A percentile compares a stretch with the other conserved stretches of the same genome.
Conservation (phyloP, 2,329 filamentous ascomycete genomes). For the Chlorencoelia australis region DNA sequence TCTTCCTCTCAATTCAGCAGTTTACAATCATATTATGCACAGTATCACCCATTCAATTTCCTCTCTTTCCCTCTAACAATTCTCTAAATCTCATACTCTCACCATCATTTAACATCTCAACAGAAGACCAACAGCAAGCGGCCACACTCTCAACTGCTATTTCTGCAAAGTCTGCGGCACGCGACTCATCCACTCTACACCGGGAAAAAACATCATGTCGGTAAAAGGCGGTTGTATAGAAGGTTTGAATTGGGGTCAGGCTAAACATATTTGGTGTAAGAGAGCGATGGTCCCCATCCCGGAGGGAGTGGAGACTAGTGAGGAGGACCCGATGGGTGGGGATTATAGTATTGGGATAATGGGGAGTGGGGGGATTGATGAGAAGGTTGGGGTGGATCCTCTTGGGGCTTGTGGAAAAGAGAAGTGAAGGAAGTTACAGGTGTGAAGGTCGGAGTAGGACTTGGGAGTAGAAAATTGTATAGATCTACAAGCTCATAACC, state of each 20-base stretch:
- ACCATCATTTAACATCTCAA: constrained; percentile 2
- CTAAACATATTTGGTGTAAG: constrained; percentile 44
- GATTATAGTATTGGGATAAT: constrained; percentile 1
- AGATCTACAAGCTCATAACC: neutral
- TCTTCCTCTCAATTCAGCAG: too few species aligned
- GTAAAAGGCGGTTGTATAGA: constrained; percentile 60
- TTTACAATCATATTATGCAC: too few species aligned
- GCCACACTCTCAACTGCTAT: constrained; percentile 50
- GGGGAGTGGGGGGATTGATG: neutral
- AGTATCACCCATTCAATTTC: neutral
- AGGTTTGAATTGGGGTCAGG: constrained; percentile 48
- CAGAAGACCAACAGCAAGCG: constrained; percentile 47
- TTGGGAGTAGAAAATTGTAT: neutral
- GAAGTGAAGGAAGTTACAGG: neutral
- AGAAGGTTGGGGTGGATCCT: constrained; percentile 2
- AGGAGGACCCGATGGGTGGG: constrained; percentile 36
- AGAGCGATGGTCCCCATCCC: constrained; percentile 52
- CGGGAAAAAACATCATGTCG: constrained; percentile 49
- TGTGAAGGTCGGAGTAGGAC: neutral
- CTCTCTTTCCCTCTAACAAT: neutral
- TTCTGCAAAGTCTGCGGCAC: constrained; percentile 60
- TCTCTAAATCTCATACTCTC: neutral
- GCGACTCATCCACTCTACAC: constrained; percentile 50
- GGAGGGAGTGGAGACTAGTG: constrained; percentile 47
- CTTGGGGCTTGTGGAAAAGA: neutral